A percentile compares a stretch with the other conserved stretches of the same genome.
phyloP scores from a whole-genome alignment of 192 early-diverging fungal genomes.

The Dissophora globulifera region DNA sequence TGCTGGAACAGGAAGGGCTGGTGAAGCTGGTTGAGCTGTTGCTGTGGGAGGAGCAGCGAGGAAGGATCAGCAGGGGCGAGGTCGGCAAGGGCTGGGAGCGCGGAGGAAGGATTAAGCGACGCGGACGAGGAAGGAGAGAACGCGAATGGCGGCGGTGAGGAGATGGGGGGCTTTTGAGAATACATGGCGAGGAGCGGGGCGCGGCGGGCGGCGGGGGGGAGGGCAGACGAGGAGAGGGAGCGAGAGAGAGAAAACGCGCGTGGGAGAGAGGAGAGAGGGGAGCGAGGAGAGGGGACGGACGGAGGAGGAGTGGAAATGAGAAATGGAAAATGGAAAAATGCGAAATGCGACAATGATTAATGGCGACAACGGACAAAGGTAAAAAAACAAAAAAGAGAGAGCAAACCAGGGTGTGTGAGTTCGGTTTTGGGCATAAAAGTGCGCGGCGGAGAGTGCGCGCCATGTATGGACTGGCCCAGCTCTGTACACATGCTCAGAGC shows the following conservation, averaged over 20 bases:
- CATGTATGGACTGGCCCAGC: too few species aligned
- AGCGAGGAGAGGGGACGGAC: not conserved
- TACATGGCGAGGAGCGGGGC: slow-evolving; percentile 10
- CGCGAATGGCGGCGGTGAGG: not conserved
- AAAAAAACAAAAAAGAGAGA: too few species aligned
- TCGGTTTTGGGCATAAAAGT: too few species aligned
- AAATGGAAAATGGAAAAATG: not conserved
- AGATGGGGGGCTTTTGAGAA: slow-evolving; percentile 19
- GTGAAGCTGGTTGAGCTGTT: not conserved
- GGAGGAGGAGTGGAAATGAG: not conserved
- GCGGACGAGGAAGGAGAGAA: slow-evolving; percentile 11
- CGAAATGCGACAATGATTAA: too few species aligned
- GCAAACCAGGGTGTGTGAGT: too few species aligned
- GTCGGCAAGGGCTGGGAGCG: not conserved
- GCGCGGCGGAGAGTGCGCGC: too few species aligned
- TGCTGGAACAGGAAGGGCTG: not conserved
- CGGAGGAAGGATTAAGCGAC: not conserved
- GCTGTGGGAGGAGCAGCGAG: not conserved
- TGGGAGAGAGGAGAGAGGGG: not conserved
- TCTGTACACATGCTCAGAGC: too few species aligned
- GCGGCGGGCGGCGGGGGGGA: not conserved
- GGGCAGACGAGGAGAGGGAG: too few species aligned
- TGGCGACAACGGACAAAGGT: too few species aligned
- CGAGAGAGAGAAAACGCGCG: not conserved
- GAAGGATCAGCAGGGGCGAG: not conserved